These are phyloP conservation scores for Diplodia mutila DNA, from an alignment of 2,329 filamentous ascomycete genomes.

Conservation along the genomic window DNA sequence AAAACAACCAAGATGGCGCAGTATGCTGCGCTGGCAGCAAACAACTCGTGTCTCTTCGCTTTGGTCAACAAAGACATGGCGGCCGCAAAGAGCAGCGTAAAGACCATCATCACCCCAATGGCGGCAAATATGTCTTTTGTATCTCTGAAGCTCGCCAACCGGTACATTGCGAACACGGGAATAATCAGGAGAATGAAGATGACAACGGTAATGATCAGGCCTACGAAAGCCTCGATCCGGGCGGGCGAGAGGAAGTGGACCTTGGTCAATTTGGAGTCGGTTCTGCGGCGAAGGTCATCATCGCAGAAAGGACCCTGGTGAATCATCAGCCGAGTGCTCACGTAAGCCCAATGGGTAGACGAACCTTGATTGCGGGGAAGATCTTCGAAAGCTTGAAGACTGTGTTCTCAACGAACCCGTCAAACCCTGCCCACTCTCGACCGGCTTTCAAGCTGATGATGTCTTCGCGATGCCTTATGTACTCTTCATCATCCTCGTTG, in stretches of 20 bases:
- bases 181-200: slow-evolving; percentile 38
- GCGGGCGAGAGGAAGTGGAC: slow-evolving; percentile 35
- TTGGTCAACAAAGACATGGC: slow-evolving; percentile 44
- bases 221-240: slow-evolving; percentile 36
- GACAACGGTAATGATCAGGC: slow-evolving; percentile 35
- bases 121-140: slow-evolving; percentile 32
- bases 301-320: slow-evolving; percentile 35
- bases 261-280: slow-evolving; percentile 5
- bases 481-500: slow-evolving; percentile 31
- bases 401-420: slow-evolving; percentile 34
- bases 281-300: slow-evolving; percentile 34
- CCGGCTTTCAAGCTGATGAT: slow-evolving; percentile 36
- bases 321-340: neutral
- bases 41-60: slow-evolving; percentile 43
- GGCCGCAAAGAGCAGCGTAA: slow-evolving; percentile 41
- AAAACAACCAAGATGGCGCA: slow-evolving; percentile 47
- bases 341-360: neutral
- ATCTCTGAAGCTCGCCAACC: slow-evolving; percentile 27
- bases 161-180: slow-evolving; percentile 38
- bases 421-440: slow-evolving; percentile 40
- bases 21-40: slow-evolving; percentile 45
- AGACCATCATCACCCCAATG: slow-evolving; percentile 37
- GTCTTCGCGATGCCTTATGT: slow-evolving; percentile 38
- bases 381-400: slow-evolving; percentile 26
- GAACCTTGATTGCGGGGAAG: neutral